These are phyloP conservation scores for Rhipidocladum racemiflorum DNA, from an alignment of 176 grass and related monocot species.

Conservation along the genomic window DNA sequence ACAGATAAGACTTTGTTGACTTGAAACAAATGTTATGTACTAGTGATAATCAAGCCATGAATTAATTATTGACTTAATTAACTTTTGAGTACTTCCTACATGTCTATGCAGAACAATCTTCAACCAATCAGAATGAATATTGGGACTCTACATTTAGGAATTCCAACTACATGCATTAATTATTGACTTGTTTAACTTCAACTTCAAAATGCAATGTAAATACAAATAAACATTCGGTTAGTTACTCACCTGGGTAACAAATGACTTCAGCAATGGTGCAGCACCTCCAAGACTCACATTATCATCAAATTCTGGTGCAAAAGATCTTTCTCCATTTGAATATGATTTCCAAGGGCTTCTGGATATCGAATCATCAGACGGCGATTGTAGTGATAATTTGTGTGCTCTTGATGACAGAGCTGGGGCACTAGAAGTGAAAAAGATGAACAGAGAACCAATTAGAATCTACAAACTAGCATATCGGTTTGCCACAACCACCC, in stretches of 20 bases:
- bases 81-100: background rate
- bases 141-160: conserved; percentile 5
- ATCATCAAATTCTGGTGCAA: conserved; percentile 60
- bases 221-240: conserved; percentile 13
- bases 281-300: conserved; percentile 70
- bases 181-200: conserved; percentile 5
- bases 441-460: background rate
- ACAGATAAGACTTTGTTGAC: background rate
- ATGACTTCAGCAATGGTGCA: conserved; percentile 78
- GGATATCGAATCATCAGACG: conserved; percentile 48
- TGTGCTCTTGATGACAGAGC: conserved; percentile 72
- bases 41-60: background rate
- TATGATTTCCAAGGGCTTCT: conserved; percentile 84
- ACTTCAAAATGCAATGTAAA: conserved; percentile 1
- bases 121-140: conserved; percentile 17
- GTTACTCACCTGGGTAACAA: conserved; percentile 83
- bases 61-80: background rate
- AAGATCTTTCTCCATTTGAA: conserved; percentile 68
- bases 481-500: conserved; percentile 10
- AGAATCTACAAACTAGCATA: background rate
- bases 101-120: background rate
- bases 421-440: conserved; percentile 69
- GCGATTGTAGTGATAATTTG: conserved; percentile 57
- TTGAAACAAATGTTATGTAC: background rate
- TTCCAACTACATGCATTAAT: background rate